Base-by-base conservation (phyloP, 148 eudicot species). In the Diospyros lotus region DNA sequence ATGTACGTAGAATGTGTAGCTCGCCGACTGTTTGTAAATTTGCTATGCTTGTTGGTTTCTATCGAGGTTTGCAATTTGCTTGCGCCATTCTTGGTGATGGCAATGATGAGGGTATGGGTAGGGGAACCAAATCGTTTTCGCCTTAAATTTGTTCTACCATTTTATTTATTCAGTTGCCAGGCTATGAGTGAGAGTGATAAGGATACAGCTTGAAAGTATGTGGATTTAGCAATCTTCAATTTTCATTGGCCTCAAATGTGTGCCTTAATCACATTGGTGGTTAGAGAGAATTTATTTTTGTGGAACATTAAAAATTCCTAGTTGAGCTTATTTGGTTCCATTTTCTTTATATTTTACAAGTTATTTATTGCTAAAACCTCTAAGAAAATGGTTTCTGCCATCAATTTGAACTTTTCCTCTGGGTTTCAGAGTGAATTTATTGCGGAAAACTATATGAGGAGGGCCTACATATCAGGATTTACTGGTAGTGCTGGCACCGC, bases 401-500 rank as follows among this genome's bases (percentile, higher is more conserved):
- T 18, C 15, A 43, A 45, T 72, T 50, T 51, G 44, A 45, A 56
- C 9, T 48, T 68, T 78, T 76, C 15, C 76, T 77, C 81, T 77
- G 80, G 73, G 45, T 80, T 83, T 75, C 87, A 96, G 99, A 96
- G 99, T 85, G 99, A 96, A 67, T 96, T 93, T 69, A 93, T 93
- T 75, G 99, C 97, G 18, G 99, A 96, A 58, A 87, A 97, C 74
- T 93, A 88, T 64, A 82, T 80, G 86, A 91, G 99, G 78, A 91
- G 99, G 76, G 82, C 88, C 17, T 93, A 89, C 79, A 85, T 96
- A 64, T 90, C 99, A 51, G 98, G 97, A 39, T 96, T 96, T 82
- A 96, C 93, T 10, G 99, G 99, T 12, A 93, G 99, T 78, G 98
- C 98, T 70, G 99, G 98, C 58, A 91, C 98, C 82, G 99, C 93